Evolutionary conservation across 805 yeast species (phyloP).

Genomic region (Candida oleophila): DNA sequence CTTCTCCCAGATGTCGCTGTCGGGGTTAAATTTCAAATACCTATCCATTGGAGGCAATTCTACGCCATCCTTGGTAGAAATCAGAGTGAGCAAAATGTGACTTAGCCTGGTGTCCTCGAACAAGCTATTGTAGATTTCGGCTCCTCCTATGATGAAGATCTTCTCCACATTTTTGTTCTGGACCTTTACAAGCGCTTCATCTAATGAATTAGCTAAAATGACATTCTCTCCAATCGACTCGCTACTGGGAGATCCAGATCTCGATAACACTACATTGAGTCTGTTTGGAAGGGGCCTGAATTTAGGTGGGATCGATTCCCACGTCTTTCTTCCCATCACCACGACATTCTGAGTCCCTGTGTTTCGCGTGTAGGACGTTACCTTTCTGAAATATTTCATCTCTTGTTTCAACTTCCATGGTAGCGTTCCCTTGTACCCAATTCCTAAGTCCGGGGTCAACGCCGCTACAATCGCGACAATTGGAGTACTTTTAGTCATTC

Average conservation of each 20-base stretch:
- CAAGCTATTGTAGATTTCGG: constrained; percentile 71
- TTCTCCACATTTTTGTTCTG: constrained; percentile 40
- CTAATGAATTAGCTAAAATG: constrained; percentile 27
- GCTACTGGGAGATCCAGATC: constrained; percentile 29
- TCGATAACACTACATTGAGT: constrained; percentile 71
- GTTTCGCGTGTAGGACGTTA: constrained; percentile 61
- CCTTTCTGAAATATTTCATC: constrained; percentile 78
- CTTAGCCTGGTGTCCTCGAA: constrained; percentile 44
- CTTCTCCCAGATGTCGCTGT: constrained; percentile 32
- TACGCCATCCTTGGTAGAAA: constrained; percentile 28
- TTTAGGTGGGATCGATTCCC: constrained; percentile 86
- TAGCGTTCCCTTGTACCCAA: constrained; percentile 75
- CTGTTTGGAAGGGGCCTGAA: constrained; percentile 83
- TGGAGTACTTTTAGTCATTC: constrained; percentile 11
- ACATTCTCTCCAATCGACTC: constrained; percentile 27
- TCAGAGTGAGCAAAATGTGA: constrained; percentile 68
- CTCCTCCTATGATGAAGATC: constrained; percentile 90
- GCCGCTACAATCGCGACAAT: constrained; percentile 78
- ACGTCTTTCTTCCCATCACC: constrained; percentile 93
- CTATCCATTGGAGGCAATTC: constrained; percentile 64
- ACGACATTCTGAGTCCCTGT: constrained; percentile 63
- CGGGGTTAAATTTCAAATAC: constrained; percentile 45
- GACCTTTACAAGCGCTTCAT: constrained; percentile 14
- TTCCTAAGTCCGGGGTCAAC: constrained; percentile 74
- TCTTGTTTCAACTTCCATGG: constrained; percentile 90